A percentile compares a stretch with the other conserved stretches of the same genome.
phyloP scores from a whole-genome alignment of 805 yeast genomes.

The Nakazawaea ishiwadae region DNA sequence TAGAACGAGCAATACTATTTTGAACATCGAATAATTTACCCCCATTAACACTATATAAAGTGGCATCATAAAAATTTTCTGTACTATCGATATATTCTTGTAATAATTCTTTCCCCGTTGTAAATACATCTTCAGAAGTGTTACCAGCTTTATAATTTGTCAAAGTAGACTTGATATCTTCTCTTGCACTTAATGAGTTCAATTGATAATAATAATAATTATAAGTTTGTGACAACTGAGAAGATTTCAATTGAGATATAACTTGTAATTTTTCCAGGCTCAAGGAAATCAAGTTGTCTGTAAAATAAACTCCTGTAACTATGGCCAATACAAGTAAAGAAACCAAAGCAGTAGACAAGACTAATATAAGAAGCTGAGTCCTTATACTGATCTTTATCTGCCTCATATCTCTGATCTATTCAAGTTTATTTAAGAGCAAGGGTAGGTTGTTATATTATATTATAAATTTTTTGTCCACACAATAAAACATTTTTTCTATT shows the following conservation, averaged over 20 bases:
- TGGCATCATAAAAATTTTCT: constrained; percentile 56
- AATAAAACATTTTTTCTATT: too few species aligned
- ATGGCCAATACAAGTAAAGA: constrained; percentile 71
- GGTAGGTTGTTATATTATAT: not conserved
- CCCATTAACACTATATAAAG: constrained; percentile 60
- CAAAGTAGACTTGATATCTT: constrained; percentile 55
- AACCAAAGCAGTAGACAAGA: constrained; percentile 61
- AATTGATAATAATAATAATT: constrained; percentile 64
- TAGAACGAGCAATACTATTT: constrained; percentile 24
- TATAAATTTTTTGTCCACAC: not conserved
- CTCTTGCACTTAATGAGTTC: constrained; percentile 57
- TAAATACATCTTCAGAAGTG: constrained; percentile 44
- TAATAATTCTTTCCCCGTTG: constrained; percentile 38
- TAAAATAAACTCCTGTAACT: constrained; percentile 72
- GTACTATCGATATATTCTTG: constrained; percentile 64
- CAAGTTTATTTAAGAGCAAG: too few species aligned
- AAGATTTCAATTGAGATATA: constrained; percentile 75
- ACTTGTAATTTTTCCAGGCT: constrained; percentile 71
- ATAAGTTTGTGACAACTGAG: constrained; percentile 70
- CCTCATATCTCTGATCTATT: not conserved
- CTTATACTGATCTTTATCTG: constrained; percentile 57
- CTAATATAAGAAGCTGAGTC: constrained; percentile 70
- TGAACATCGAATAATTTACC: constrained; percentile 39
- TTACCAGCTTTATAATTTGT: constrained; percentile 71
- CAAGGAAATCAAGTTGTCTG: constrained; percentile 52